phyloP scores from a whole-genome alignment of 345 rosid genomes.

The Geranium brycei region DNA sequence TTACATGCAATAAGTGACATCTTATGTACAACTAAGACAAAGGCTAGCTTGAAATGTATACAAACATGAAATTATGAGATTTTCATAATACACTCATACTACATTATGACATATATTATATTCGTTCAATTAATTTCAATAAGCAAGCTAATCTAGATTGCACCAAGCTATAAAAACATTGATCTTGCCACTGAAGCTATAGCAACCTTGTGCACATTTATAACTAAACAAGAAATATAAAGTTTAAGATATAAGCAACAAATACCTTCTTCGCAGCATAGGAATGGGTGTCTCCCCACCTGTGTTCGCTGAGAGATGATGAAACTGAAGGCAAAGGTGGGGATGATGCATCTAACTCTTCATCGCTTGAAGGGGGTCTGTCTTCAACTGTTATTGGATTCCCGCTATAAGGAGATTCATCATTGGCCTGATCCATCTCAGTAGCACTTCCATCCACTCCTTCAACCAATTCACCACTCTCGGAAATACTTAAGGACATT shows the following conservation, averaged over 20 bases:
- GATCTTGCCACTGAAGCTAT: too few relatives aligned
- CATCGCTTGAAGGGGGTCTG: slow-evolving; percentile 33
- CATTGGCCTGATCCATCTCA: slow-evolving; percentile 27
- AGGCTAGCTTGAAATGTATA: background rate
- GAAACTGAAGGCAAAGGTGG: slow-evolving; percentile 38
- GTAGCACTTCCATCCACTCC: slow-evolving; percentile 18
- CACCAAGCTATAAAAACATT: background rate
- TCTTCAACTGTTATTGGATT: slow-evolving; percentile 27
- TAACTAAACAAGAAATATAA: background rate
- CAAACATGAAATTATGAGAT: background rate
- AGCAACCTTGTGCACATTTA: background rate
- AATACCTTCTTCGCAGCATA: slow-evolving; percentile 70
- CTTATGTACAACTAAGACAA: background rate
- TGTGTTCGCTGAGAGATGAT: slow-evolving; percentile 32
- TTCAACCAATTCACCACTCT: slow-evolving; percentile 28
- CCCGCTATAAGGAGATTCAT: slow-evolving; percentile 72
- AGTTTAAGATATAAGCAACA: background rate
- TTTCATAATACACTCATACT: slow-evolving; percentile 2
- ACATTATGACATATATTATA: background rate
- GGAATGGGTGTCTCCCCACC: slow-evolving; percentile 70
- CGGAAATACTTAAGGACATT: slow-evolving; percentile 23
- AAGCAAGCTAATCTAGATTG: background rate
- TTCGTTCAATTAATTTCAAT: background rate
- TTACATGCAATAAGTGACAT: background rate
- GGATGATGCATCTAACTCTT: slow-evolving; percentile 32